Percentiles rank a stretch among this genome's conserved stretches.
Conservation (phyloP, 139 green algal genomes). For the Marvania coccoides region DNA sequence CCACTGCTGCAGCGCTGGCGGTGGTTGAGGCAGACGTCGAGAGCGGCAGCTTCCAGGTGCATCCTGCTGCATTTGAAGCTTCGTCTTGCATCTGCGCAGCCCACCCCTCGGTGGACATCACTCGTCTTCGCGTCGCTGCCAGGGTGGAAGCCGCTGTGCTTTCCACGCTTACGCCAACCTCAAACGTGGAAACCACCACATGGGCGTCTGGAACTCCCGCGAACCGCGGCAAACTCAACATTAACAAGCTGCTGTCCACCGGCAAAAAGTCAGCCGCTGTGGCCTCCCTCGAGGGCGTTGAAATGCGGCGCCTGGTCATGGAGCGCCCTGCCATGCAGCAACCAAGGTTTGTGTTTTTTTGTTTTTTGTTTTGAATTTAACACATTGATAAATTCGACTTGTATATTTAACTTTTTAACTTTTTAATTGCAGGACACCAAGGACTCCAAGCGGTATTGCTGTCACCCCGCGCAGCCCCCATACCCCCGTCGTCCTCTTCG, state of each 20-base stretch:
- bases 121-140: slow-evolving; percentile 8
- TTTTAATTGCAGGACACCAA: background rate
- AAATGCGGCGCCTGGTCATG: slow-evolving; percentile 21
- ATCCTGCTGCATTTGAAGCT: slow-evolving; percentile 31
- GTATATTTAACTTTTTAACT: background rate
- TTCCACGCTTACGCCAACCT: background rate
- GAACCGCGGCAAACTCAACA: background rate
- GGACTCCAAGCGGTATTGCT: background rate
- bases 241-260: background rate
- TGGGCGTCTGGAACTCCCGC: background rate
- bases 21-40: background rate
- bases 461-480: background rate
- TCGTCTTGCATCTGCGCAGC: slow-evolving; percentile 18
- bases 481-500: background rate
- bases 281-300: slow-evolving; percentile 2
- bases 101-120: background rate
- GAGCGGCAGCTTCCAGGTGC: slow-evolving; percentile 9
- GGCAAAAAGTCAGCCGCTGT: background rate
- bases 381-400: background rate
- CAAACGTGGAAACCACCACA: background rate
- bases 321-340: slow-evolving; percentile 5
- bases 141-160: background rate
- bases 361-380: background rate
- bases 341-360: background rate
- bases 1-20: background rate